phyloP scores from a whole-genome alignment of 768 basidiomycete genomes.

The Trametes cinnabarina region DNA sequence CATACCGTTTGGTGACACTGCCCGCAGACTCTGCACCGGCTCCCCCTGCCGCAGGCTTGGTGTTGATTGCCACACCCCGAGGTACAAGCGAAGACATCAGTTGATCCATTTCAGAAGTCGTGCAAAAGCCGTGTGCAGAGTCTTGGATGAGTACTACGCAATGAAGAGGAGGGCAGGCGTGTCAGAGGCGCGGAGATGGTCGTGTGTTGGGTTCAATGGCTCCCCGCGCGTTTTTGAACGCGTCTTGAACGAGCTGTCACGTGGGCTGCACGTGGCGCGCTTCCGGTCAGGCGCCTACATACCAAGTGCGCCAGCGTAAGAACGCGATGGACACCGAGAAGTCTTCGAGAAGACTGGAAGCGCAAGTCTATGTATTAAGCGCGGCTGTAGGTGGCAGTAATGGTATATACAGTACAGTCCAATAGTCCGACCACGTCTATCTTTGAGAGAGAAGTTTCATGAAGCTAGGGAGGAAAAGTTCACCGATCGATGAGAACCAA shows the following conservation, averaged over 20 bases:
- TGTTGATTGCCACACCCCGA: constrained; percentile 38
- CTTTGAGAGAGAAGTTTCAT: constrained; percentile 6
- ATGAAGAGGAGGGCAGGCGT: neutral
- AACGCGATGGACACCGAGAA: no score
- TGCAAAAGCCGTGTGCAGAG: neutral
- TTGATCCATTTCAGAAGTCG: constrained; percentile 60
- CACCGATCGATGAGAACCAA: constrained; percentile 89
- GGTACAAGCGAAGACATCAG: constrained; percentile 62
- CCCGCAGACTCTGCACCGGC: constrained; percentile 59
- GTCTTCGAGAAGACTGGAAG: no score
- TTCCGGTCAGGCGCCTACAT: neutral
- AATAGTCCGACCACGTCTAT: constrained; percentile 4
- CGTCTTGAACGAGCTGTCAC: constrained; percentile 22
- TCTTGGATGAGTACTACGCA: neutral
- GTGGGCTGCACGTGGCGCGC: constrained; percentile 11
- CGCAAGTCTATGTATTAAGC: no score
- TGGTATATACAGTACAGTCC: neutral
- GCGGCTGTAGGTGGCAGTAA: no score
- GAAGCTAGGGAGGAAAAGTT: constrained; percentile 47
- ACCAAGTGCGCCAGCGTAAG: no score
- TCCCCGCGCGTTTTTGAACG: constrained; percentile 21
- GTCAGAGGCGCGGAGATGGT: constrained; percentile 11
- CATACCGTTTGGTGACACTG: constrained; percentile 82
- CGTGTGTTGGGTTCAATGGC: constrained; percentile 18
- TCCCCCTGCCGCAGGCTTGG: constrained; percentile 56